Evolutionary conservation across 1,284 basidiomycete genomes (phyloP), one percentile per base, ranked within the genome.

Genomic region (Sphaerobolus stellatus): DNA sequence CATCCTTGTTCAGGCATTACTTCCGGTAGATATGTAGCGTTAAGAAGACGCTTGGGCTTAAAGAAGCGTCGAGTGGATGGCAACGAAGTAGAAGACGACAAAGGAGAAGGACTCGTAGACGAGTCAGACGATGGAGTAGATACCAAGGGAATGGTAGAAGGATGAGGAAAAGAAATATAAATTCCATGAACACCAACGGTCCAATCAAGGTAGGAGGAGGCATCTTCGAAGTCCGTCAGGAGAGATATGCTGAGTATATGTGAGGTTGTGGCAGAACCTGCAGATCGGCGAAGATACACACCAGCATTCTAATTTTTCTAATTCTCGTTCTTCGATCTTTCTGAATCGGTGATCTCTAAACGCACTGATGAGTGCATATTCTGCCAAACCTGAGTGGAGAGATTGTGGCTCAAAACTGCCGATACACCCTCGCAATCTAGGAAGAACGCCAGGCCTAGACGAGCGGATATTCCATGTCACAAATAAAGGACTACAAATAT

Each of bases 1-100:
- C 96, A 99, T 3, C 92, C 94, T 71, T 98, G 96, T 48, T 93
- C 93, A 1, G 86, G 82, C 38, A 91, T 88, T 50, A 99, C 89
- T 58, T 98, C 88, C 3, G 96, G 96, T n/a, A 99, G 80, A 70
- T 97, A 99, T 1, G 92, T 96, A 2, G 95, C 95, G 3, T 84
- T 84, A 61, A 97, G 85, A 3, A 77, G 76, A 54, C 82, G 80
- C 64, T 73, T 81, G 46, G 51, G 25, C 34, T 54, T 54, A 7
- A 30, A 47, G 24, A 79, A 77, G 18, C 74, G 73, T 52, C 77
- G 77, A 30, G 83, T 48, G 38, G 53, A 52, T 28, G 52, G 80
- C 46, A 88, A 71, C 59, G 77, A 79, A 7, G 77, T 67, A 9
- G 82, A 78, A 6, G 87, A 90, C 18, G 86, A 84, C 43, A 84